Evolutionary conservation across 148 eudicot species (phyloP), one percentile per base, ranked within the genome.

Genomic region (Euryodendron excelsum): DNA sequence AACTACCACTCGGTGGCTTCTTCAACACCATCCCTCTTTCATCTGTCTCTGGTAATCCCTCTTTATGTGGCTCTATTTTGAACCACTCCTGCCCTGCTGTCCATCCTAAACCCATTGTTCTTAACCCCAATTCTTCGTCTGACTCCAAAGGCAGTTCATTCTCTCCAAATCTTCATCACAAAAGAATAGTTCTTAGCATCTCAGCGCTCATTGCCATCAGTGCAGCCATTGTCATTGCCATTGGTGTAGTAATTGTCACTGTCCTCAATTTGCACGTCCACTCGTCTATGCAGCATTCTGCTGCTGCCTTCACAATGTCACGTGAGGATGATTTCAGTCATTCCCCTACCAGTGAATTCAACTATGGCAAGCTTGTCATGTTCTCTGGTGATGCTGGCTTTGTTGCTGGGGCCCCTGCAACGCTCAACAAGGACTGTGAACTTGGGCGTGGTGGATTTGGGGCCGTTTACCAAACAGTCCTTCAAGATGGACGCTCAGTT

Each of bases 321-420:
- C 88, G 80, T 53, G 88, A 63, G 21, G 98, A 90, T 53, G 94
- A 90, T 34, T 86, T 81, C 47, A 87, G 91, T 69, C 82, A 79
- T 48, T 90, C 97, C 21, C 93, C 90, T 37, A 81, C 80, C 17
- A 88, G 85, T n/a, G 94, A 89, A 67, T 86, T 94, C 27, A 89
- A 88, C 74, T 90, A 87, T 70, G 98, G 98, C 31, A 94, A 94
- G 82, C 92, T 94, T 70, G 98, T 94, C n/a, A 90, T 94, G 97
- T 93, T 94, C 73, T 87, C 96, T 2, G 91, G 93, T 67, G 93
- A 93, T 21, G 89, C 90, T 70, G 96, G 87, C 64, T 93, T 94
- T 74, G 93, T 81, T 5, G 47, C 78, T 11, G 97, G 97, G 79
- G 86, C 91, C 41, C 86, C 91, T 6, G 90, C 91, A 12, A 82